Percentiles rank a stretch among this genome's conserved stretches.
Evolutionary conservation across 139 green algal genomes (phyloP).

Genomic region (Chlorella vulgaris): DNA sequence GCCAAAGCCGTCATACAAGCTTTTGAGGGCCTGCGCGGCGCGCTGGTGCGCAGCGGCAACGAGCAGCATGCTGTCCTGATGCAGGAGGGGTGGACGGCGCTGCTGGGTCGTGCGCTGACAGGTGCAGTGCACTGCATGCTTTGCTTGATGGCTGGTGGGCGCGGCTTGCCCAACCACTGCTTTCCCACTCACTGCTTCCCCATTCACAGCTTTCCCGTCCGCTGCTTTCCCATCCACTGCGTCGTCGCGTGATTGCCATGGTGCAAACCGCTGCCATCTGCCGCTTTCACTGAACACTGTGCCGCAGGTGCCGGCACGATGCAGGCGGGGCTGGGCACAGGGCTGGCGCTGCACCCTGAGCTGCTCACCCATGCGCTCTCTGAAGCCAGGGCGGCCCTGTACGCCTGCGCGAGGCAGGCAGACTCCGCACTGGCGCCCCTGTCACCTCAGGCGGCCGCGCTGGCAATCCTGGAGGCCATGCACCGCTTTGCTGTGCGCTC

Average conservation of each 20-base stretch:
- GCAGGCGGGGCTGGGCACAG: too few relatives aligned
- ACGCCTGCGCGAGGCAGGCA: background rate
- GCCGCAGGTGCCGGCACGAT: too few relatives aligned
- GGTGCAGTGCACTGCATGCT: background rate
- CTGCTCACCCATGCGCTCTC: too few relatives aligned
- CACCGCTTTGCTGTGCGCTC: constrained; percentile 16
- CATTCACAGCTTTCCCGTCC: too few relatives aligned
- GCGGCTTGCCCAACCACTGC: background rate
- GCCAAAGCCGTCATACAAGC: background rate
- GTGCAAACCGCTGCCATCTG: too few relatives aligned
- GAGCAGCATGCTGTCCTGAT: background rate
- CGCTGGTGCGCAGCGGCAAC: background rate
- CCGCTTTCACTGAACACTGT: too few relatives aligned
- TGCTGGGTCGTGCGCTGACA: background rate
- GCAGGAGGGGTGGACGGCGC: constrained; percentile 16
- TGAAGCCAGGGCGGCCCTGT: too few relatives aligned
- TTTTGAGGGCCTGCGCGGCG: background rate
- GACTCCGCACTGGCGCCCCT: background rate
- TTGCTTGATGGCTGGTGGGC: background rate
- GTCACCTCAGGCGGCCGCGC: background rate
- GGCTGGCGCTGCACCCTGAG: too few relatives aligned
- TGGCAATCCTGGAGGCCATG: constrained; percentile 9
- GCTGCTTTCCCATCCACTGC: too few relatives aligned
- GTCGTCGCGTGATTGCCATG: too few relatives aligned
- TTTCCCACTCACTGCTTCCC: too few relatives aligned